Evolutionary conservation across 2,329 filamentous ascomycete species (phyloP).

Genomic region (Metarhizium guizhouense): DNA sequence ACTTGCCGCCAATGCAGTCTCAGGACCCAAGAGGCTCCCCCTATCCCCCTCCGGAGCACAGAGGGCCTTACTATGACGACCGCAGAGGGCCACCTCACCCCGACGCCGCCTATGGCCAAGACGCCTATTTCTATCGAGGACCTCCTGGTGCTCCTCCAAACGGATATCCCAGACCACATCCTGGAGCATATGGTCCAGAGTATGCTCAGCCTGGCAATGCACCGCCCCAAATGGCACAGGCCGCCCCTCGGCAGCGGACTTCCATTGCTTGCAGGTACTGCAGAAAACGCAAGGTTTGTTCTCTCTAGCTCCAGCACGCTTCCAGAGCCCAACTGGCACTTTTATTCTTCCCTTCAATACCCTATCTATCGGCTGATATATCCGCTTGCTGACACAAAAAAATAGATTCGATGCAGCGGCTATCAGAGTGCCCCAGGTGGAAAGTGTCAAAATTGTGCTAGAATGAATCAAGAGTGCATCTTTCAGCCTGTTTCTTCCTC

Average conservation of each 20-base stretch:
- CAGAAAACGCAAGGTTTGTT: slow-evolving; percentile 48
- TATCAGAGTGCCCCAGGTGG: slow-evolving; percentile 50
- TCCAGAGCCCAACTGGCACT: background rate
- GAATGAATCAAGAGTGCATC: slow-evolving; percentile 53
- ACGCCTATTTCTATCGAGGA: slow-evolving; percentile 26
- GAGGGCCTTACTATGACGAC: slow-evolving; percentile 27
- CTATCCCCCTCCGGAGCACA: slow-evolving; percentile 32
- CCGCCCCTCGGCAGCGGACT: slow-evolving; percentile 48
- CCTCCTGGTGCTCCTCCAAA: slow-evolving; percentile 21
- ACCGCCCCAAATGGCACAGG: slow-evolving; percentile 33
- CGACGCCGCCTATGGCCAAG: slow-evolving; percentile 18
- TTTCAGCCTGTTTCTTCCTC: slow-evolving; percentile 51
- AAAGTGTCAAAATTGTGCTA: slow-evolving; percentile 52
- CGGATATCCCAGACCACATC: slow-evolving; percentile 16
- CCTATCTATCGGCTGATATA: slow-evolving; percentile 3
- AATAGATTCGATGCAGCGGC: slow-evolving; percentile 51
- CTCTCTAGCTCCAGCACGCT: background rate
- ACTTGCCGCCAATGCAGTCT: slow-evolving; percentile 30
- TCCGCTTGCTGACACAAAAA: background rate
- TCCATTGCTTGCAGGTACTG: slow-evolving; percentile 54
- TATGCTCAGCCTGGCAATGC: slow-evolving; percentile 25
- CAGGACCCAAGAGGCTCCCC: slow-evolving; percentile 24
- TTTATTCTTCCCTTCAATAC: background rate
- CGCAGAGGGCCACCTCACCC: slow-evolving; percentile 19
- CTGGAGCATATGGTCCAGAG: slow-evolving; percentile 24